These are phyloP conservation scores for Aureobasidium sp. DNA, from an alignment of 2,329 filamentous ascomycete genomes.

Conservation along the genomic window DNA sequence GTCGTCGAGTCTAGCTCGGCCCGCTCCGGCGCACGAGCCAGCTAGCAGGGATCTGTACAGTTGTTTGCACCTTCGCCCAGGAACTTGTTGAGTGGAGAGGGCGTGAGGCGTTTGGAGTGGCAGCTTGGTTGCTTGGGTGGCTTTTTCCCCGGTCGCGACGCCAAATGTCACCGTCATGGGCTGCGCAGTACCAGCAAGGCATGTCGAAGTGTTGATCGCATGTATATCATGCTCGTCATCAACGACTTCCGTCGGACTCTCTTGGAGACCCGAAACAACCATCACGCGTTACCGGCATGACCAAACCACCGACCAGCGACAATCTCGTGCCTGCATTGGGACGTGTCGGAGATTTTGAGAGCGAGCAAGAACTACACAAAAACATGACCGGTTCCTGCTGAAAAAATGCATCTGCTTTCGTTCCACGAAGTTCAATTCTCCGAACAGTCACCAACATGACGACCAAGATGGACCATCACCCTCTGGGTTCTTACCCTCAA, in stretches of 20 bases:
- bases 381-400: conserved; percentile 4
- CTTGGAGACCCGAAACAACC: conserved; percentile 14
- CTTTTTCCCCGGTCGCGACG: conserved; percentile 8
- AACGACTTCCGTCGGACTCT: conserved; percentile 9
- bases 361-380: conserved; percentile 10
- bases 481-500: conserved; percentile 46
- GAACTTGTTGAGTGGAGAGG: neutral
- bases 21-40: conserved; percentile 8
- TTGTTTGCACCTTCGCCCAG: neutral
- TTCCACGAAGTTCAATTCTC: conserved; percentile 10
- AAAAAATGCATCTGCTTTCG: conserved; percentile 8
- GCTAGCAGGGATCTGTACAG: neutral
- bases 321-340: neutral
- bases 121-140: conserved; percentile 1
- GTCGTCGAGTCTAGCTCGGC: conserved; percentile 4
- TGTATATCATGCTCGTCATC: conserved; percentile 13
- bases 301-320: conserved; percentile 12
- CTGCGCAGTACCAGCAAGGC: conserved; percentile 4
- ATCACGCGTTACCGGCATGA: conserved; percentile 8
- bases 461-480: conserved; percentile 32
- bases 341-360: conserved; percentile 3
- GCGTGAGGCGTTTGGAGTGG: conserved; percentile 1
- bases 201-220: neutral
- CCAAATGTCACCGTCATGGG: conserved; percentile 9
- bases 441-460: conserved; percentile 17